These are phyloP conservation scores for Phytopythium vexans DNA, from an alignment of 352 stramenopile species.

Conservation along the genomic window DNA sequence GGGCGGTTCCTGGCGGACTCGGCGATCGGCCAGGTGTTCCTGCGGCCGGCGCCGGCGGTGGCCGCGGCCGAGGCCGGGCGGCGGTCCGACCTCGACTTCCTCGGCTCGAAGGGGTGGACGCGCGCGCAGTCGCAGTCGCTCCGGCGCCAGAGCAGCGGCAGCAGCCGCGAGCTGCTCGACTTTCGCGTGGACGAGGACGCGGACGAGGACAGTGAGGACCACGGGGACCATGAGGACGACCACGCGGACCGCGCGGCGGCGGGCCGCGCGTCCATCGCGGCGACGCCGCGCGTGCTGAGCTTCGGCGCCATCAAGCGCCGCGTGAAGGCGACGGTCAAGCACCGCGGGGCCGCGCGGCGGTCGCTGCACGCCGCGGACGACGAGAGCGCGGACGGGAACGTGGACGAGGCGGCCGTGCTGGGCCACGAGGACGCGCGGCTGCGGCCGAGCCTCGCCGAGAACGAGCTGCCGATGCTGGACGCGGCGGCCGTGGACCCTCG, in stretches of 20 bases:
- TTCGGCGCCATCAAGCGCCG: constrained; percentile 23
- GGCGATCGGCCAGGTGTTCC: constrained; percentile 43
- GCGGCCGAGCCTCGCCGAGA: constrained; percentile 7
- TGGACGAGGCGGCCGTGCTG: constrained; percentile 8
- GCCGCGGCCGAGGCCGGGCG: constrained; percentile 8
- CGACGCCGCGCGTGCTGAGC: constrained; percentile 7
- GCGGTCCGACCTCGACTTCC: constrained; percentile 31
- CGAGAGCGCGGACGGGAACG: constrained; percentile 7
- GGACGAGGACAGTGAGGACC: constrained; percentile 8
- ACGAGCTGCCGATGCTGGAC: constrained; percentile 33
- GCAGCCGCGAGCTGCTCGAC: background rate
- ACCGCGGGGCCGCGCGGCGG: constrained; percentile 7
- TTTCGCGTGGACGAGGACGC: background rate
- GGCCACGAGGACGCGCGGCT: background rate
- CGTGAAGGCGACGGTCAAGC: constrained; percentile 22
- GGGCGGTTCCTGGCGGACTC: constrained; percentile 41
- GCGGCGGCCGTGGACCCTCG: constrained; percentile 22
- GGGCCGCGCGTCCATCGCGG: background rate
- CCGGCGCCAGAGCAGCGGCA: constrained; percentile 4
- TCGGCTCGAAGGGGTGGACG: constrained; percentile 16
- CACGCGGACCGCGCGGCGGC: background rate
- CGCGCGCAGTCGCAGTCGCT: constrained; percentile 4
- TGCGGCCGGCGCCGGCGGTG: constrained; percentile 12
- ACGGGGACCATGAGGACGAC: constrained; percentile 18
- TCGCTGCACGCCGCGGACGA: constrained; percentile 14